Percentiles rank a stretch among this genome's conserved stretches.
These are phyloP conservation scores for Coemansia sp. DNA, from an alignment of 192 early-diverging fungal species.

Conservation along the genomic window DNA sequence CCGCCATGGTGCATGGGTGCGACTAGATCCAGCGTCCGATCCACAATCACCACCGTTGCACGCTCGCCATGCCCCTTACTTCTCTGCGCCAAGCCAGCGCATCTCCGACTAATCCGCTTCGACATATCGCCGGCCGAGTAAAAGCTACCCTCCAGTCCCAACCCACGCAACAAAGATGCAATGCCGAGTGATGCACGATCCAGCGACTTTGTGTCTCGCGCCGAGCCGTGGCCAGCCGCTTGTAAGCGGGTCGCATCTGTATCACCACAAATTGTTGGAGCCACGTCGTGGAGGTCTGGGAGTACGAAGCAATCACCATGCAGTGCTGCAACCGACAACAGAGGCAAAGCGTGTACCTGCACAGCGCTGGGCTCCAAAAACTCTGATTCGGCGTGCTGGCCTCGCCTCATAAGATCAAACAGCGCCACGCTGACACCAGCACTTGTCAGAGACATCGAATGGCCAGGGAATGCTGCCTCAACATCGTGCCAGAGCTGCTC, in stretches of 20 bases:
- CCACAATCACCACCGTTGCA: slow-evolving; percentile 31
- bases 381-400: slow-evolving; percentile 1
- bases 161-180: slow-evolving; percentile 13
- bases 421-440: slow-evolving; percentile 10
- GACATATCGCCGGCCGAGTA: slow-evolving; percentile 42
- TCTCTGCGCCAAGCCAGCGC: slow-evolving; percentile 22
- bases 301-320: slow-evolving; percentile 22
- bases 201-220: slow-evolving; percentile 9
- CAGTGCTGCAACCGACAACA: slow-evolving; percentile 11
- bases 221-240: not conserved
- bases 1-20: slow-evolving; percentile 32
- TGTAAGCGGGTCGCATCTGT: not conserved
- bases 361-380: slow-evolving; percentile 5
- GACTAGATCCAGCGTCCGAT: slow-evolving; percentile 40
- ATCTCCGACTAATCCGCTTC: slow-evolving; percentile 25
- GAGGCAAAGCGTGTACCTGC: slow-evolving; percentile 11
- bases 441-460: slow-evolving; percentile 8
- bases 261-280: not conserved
- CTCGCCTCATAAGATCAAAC: slow-evolving; percentile 1
- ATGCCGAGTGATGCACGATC: slow-evolving; percentile 37
- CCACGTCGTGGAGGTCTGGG: slow-evolving; percentile 13
- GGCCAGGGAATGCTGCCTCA: slow-evolving; percentile 15
- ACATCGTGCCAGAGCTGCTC: slow-evolving; percentile 33
- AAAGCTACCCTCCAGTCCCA: slow-evolving; percentile 25
- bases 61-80: not conserved